Evolutionary conservation across 805 yeast genomes (phyloP).

Genomic region (Starmerella bombicola): DNA sequence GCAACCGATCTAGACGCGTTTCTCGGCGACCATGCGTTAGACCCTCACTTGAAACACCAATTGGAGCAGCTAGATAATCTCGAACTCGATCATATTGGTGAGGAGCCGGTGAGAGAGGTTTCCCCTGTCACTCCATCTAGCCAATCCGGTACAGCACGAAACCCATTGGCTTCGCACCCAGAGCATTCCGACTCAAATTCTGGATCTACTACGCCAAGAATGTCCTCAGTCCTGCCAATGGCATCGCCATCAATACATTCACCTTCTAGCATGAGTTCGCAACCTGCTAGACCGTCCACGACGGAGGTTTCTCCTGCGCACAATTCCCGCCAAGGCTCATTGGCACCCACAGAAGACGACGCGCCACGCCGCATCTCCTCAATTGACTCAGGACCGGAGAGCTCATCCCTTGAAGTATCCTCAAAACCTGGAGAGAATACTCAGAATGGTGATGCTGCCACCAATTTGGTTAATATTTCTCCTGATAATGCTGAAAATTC

Average conservation of each 20-base stretch:
- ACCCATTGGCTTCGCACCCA: constrained; percentile 3
- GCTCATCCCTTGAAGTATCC: too few species aligned
- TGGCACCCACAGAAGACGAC: background rate
- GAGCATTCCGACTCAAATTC: background rate
- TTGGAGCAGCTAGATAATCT: constrained; percentile 14
- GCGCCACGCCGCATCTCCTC: background rate
- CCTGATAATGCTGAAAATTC: too few species aligned
- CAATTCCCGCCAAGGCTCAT: constrained; percentile 4
- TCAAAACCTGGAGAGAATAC: too few species aligned
- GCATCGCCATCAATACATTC: background rate
- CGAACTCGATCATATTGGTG: constrained; percentile 8
- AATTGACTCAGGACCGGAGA: too few species aligned
- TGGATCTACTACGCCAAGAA: background rate
- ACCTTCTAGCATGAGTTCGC: background rate
- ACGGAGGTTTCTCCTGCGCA: constrained; percentile 1
- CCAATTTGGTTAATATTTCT: too few species aligned
- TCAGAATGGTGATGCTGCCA: too few species aligned
- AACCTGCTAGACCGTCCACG: background rate
- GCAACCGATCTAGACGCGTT: constrained; percentile 10
- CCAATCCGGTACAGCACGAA: background rate
- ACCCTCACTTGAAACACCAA: constrained; percentile 14
- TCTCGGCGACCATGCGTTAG: constrained; percentile 11
- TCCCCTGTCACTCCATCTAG: background rate
- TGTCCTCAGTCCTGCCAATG: background rate
- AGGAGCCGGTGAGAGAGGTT: background rate